phyloP scores from a whole-genome alignment of 1,284 basidiomycete genomes.

The Phaffia rhodozyma region DNA sequence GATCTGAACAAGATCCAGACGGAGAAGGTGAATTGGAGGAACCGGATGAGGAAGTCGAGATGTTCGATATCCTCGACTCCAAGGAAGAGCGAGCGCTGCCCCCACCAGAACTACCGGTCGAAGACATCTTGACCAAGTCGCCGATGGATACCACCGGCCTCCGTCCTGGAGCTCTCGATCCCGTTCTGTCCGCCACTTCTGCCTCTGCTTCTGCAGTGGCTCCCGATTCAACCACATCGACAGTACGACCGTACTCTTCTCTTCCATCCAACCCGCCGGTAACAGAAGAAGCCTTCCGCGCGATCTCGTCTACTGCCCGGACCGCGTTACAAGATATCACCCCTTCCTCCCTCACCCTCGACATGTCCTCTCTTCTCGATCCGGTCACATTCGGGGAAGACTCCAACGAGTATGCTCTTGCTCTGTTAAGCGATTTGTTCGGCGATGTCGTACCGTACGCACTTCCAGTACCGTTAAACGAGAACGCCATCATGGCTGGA shows the following conservation, averaged over 20 bases:
- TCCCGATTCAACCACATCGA: neutral
- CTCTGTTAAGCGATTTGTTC: constrained; percentile 37
- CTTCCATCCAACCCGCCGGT: no score
- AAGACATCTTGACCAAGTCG: neutral
- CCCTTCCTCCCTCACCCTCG: constrained; percentile 23
- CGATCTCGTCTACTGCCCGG: neutral
- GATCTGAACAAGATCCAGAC: constrained; percentile 22
- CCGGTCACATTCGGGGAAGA: constrained; percentile 24
- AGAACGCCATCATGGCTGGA: constrained; percentile 25
- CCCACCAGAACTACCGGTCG: constrained; percentile 8
- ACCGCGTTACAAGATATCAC: constrained; percentile 24
- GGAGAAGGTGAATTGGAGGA: constrained; percentile 22
- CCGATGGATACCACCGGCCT: neutral
- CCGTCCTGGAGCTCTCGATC: neutral
- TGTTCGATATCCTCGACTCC: constrained; percentile 24
- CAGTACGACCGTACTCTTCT: neutral
- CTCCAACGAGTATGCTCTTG: constrained; percentile 21
- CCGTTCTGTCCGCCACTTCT: neutral
- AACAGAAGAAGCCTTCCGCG: no score
- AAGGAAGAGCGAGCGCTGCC: constrained; percentile 19
- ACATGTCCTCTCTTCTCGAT: constrained; percentile 25
- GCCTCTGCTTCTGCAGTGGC: neutral
- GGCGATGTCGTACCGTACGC: constrained; percentile 41
- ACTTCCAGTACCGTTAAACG: constrained; percentile 29
- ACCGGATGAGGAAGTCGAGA: constrained; percentile 11